Base-by-base conservation (phyloP, 2,329 filamentous ascomycete genomes). In the Aspergillus sp. region DNA sequence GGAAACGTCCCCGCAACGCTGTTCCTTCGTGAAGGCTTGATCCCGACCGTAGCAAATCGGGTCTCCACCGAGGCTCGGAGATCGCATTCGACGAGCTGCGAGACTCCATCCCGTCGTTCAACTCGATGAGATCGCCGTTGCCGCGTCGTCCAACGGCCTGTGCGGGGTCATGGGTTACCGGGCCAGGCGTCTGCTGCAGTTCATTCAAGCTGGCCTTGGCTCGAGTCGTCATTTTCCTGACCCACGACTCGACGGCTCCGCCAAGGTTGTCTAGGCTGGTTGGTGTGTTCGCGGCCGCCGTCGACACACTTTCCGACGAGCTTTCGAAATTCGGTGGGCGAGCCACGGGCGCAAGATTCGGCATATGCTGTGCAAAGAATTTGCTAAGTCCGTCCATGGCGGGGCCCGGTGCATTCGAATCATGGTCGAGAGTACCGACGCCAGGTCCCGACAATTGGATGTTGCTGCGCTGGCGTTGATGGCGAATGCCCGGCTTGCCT, bases 231-330 rank as follows among this genome's bases (percentile, higher is more conserved):
- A 96, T 88, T 63, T 92, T 91, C 62, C 93, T 84, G 61, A 98
- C 82, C 92, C 95, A 99, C 1, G 88, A 90, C 77, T 98, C 95
- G 30, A 98, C 88, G 2, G 90, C 89, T 5, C 91, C 90, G 1
- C 93, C 92, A 8, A 96, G 88, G 64, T 93, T 90, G 69, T 96
- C 92, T 2, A 98, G 80, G 7, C 82, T 78, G 1, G 78, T 77
- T 6, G 78, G 71, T 36, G 72, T 69, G 38, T 68, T 71, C 11
- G 76, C 75, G 19, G 69, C 66, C 3, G 63, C 62, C 13, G 69
- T 73, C 13, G 73, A 73, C 15, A 68, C 66, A 5, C 76, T 73
- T 55, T 76, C 78, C 39, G 74, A 73, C 4, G 73, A 75, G 15
- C 70, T 69, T 7, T 71, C 73, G 32, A 72, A 65, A 38, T 70